Evolutionary conservation across 73 alveolate species (phyloP).

Genomic region (Tetrahymena malaccensis): DNA sequence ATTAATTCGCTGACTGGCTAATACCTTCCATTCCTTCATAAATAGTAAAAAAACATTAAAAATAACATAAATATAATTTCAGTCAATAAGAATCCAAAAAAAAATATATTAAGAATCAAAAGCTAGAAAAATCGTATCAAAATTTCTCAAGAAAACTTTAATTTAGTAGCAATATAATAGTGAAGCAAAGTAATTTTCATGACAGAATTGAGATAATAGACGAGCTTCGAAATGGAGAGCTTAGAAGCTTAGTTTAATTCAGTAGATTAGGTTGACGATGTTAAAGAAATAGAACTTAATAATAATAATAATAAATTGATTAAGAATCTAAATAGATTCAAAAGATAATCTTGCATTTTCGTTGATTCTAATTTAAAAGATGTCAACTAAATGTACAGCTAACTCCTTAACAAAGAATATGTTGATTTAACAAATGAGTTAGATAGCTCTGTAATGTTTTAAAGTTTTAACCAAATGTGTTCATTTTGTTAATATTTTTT

Average conservation of each 20-base stretch:
- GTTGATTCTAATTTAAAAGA: neutral
- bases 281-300: neutral
- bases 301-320: neutral
- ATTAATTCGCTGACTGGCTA: neutral
- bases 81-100: neutral
- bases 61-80: neutral
- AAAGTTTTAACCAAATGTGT: neutral
- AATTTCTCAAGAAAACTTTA: neutral
- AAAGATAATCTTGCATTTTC: neutral
- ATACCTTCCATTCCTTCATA: neutral
- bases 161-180: neutral
- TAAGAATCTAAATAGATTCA: neutral
- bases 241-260: neutral
- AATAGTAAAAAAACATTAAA: neutral
- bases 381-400: neutral
- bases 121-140: neutral
- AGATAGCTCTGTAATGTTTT: neutral
- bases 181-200: neutral
- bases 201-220: neutral
- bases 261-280: neutral
- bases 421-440: neutral
- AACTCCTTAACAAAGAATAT: neutral
- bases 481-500: neutral
- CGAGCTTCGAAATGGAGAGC: neutral
- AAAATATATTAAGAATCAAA: neutral